phyloP scores from a whole-genome alignment of 2,329 filamentous ascomycete genomes.

The Colletotrichum limetticola region DNA sequence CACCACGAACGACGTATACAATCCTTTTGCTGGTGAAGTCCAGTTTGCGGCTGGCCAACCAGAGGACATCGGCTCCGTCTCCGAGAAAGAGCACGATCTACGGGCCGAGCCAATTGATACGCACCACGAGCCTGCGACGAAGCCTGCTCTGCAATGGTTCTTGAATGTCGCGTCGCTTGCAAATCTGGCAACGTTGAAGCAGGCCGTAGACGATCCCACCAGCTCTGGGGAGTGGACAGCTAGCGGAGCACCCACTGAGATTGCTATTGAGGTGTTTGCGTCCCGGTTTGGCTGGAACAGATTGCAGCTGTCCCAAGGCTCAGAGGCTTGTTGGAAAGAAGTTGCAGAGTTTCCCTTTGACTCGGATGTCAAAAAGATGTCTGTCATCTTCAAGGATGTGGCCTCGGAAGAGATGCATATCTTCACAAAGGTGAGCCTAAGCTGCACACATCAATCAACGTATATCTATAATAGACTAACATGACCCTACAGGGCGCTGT shows the following conservation, averaged over 20 bases:
- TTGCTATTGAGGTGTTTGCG: conserved; percentile 75
- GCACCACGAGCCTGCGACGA: no score
- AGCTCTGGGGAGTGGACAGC: conserved; percentile 56
- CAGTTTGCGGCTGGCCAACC: no score
- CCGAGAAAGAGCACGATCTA: no score
- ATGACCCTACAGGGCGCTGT: conserved; percentile 65
- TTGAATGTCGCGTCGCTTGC: conserved; percentile 61
- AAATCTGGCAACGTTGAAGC: conserved; percentile 67
- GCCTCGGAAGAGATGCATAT: no score
- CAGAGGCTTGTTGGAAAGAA: conserved; percentile 59
- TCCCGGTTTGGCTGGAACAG: conserved; percentile 69
- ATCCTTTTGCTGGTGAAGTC: conserved; percentile 61
- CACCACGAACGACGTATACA: conserved; percentile 56
- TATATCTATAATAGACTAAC: no score
- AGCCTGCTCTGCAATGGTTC: no score
- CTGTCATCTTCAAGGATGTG: conserved; percentile 25
- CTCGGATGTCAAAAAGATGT: conserved; percentile 36
- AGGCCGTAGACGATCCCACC: conserved; percentile 46
- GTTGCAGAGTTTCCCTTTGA: conserved; percentile 57
- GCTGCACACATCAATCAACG: conserved; percentile 57
- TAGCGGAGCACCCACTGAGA: conserved; percentile 71
- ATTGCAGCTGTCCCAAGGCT: conserved; percentile 49
- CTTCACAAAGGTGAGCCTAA: conserved; percentile 28
- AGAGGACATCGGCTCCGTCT: no score
- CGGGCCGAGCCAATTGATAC: no score